Conservation (phyloP, 73 alveolate species). For the Tetrahymena borealis region DNA sequence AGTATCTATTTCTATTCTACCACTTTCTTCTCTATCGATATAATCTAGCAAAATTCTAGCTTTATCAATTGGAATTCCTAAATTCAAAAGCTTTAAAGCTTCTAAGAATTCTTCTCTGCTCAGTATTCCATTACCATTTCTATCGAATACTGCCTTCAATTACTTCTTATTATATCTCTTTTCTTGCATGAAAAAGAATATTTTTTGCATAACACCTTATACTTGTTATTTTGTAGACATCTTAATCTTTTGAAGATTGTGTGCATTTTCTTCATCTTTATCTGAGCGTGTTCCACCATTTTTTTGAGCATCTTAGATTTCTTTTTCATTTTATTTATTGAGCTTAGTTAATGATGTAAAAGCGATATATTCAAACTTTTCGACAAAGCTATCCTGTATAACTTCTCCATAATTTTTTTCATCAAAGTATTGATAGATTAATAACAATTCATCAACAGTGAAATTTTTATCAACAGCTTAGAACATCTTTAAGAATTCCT, state of each 20-base stretch:
- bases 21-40: background rate
- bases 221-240: background rate
- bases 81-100: background rate
- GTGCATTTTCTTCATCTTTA: background rate
- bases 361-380: background rate
- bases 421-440: background rate
- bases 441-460: background rate
- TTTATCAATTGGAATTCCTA: background rate
- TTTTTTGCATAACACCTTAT: background rate
- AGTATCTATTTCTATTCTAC: background rate
- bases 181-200: background rate
- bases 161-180: background rate
- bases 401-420: background rate
- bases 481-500: background rate
- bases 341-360: background rate
- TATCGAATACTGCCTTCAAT: background rate
- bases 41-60: background rate
- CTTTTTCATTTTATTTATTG: background rate
- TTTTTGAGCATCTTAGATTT: background rate
- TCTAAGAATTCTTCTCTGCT: background rate
- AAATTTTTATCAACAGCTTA: background rate
- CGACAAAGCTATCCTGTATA: background rate
- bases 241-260: background rate
- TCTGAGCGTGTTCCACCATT: background rate
- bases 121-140: background rate